phyloP scores from a whole-genome alignment of 2,329 filamentous ascomycete genomes.

The Calonectria crousiana region DNA sequence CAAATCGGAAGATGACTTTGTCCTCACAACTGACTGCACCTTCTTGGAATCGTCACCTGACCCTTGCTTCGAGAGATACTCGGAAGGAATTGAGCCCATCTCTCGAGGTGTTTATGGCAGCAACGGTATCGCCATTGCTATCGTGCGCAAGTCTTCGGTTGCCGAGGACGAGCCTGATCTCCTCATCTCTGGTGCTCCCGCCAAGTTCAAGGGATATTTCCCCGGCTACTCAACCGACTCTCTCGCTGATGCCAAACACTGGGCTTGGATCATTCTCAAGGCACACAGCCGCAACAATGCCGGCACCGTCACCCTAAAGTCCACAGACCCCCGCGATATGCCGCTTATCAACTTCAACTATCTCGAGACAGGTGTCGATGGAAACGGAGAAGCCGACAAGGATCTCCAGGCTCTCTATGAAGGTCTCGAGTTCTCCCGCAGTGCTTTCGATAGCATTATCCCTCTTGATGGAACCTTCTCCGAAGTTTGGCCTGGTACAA shows the following conservation, averaged over 20 bases:
- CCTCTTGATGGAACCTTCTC: constrained; percentile 55
- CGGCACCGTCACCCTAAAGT: constrained; percentile 73
- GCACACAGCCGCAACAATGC: constrained; percentile 65
- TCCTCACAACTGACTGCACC: constrained; percentile 36
- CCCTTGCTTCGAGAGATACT: constrained; percentile 35
- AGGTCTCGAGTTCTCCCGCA: constrained; percentile 60
- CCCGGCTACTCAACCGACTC: constrained; percentile 63
- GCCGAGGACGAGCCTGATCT: constrained; percentile 63
- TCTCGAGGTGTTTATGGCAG: constrained; percentile 52
- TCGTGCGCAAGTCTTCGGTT: constrained; percentile 51
- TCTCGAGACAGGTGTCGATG: constrained; percentile 56
- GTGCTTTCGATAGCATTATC: constrained; percentile 49
- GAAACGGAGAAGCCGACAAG: constrained; percentile 52
- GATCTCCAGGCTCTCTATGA: constrained; percentile 57
- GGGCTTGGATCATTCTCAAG: constrained; percentile 62
- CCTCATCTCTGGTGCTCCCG: constrained; percentile 66
- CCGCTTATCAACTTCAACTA: constrained; percentile 73
- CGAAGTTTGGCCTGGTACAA: constrained; percentile 52
- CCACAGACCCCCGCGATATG: constrained; percentile 71
- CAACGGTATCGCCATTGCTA: constrained; percentile 66
- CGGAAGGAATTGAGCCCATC: constrained; percentile 30
- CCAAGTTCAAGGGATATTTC: constrained; percentile 68
- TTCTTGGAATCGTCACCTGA: constrained; percentile 34
- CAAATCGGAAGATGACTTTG: constrained; percentile 33
- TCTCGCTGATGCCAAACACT: constrained; percentile 55